These are phyloP conservation scores for Pestalotiopsis sp. DNA, from an alignment of 2,329 filamentous ascomycete species.

Conservation along the genomic window DNA sequence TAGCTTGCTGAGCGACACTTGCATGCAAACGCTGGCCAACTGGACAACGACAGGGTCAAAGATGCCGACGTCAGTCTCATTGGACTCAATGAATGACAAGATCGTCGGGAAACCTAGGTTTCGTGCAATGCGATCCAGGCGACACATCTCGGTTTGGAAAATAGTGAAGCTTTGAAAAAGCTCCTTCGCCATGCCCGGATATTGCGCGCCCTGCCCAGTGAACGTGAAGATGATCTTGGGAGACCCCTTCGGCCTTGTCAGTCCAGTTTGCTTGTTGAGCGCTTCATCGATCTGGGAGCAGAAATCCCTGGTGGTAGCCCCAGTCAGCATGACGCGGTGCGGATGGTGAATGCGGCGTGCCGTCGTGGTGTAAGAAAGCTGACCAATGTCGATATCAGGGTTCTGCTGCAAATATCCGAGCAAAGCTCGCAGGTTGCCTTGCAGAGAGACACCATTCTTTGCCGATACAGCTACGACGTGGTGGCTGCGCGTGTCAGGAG, in stretches of 20 bases:
- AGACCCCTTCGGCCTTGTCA: conserved; percentile 40
- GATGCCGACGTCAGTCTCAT: conserved; percentile 33
- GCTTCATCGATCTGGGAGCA: conserved; percentile 34
- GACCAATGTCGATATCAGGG: conserved; percentile 48
- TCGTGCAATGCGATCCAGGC: conserved; percentile 52
- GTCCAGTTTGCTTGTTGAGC: conserved; percentile 42
- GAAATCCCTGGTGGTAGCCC: conserved; percentile 36
- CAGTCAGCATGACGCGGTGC: conserved; percentile 48
- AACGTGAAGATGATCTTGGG: conserved; percentile 35
- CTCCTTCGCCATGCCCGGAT: conserved; percentile 16
- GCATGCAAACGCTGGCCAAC: conserved; percentile 47
- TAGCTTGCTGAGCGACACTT: conserved; percentile 53
- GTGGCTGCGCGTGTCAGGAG: conserved; percentile 46
- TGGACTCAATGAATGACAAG: conserved; percentile 46
- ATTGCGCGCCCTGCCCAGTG: conserved; percentile 24
- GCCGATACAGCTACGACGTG: conserved; percentile 51
- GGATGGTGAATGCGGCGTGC: conserved; percentile 61
- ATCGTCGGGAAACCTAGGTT: conserved; percentile 52
- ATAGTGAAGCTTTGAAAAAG: conserved; percentile 15
- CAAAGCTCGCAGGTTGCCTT: conserved; percentile 54
- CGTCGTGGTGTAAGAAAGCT: conserved; percentile 66
- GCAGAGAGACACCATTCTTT: conserved; percentile 51
- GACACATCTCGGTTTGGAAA: conserved; percentile 44
- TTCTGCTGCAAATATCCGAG: conserved; percentile 50
- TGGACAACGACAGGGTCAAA: conserved; percentile 48